These are phyloP conservation scores for Mediolabrus comicus DNA, from an alignment of 108 stramenopile species.

Conservation along the genomic window DNA sequence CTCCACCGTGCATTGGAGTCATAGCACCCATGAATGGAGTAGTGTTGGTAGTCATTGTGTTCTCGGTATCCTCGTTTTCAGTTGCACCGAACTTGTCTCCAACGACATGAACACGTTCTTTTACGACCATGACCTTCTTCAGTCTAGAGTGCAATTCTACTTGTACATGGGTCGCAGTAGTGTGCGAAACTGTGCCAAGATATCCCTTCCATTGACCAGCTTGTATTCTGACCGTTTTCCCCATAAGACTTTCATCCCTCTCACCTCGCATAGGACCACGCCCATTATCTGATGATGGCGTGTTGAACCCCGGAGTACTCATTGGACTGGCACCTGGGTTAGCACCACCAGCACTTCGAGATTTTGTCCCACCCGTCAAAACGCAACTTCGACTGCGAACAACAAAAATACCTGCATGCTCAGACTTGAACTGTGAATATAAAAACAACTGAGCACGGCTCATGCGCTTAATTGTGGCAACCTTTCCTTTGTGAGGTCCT, in stretches of 20 bases:
- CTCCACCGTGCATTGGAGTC: slow-evolving; percentile 65
- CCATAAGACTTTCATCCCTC: slow-evolving; percentile 76
- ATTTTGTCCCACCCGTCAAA: slow-evolving; percentile 68
- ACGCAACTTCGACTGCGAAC: slow-evolving; percentile 86
- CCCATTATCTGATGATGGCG: slow-evolving; percentile 69
- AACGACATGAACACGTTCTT: slow-evolving; percentile 80
- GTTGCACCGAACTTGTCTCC: slow-evolving; percentile 92
- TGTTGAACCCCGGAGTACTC: slow-evolving; percentile 55
- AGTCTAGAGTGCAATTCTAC: slow-evolving; percentile 88
- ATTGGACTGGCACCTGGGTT: neutral
- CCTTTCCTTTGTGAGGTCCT: slow-evolving; percentile 88
- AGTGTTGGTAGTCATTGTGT: slow-evolving; percentile 14
- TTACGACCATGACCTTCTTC: slow-evolving; percentile 90
- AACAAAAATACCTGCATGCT: slow-evolving; percentile 89
- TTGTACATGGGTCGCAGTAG: slow-evolving; percentile 87
- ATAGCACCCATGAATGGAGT: slow-evolving; percentile 49
- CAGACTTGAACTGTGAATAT: slow-evolving; percentile 83
- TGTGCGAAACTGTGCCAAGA: slow-evolving; percentile 82
- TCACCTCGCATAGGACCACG: slow-evolving; percentile 61
- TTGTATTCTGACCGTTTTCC: slow-evolving; percentile 89
- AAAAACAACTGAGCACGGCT: slow-evolving; percentile 87
- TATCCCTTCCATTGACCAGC: slow-evolving; percentile 94
- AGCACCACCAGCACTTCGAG: slow-evolving; percentile 51
- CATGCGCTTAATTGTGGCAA: slow-evolving; percentile 90
- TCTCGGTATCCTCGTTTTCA: slow-evolving; percentile 47